Evolutionary conservation across 768 basidiomycete species (phyloP), one percentile per base, ranked within the genome.

Genomic region (Tulasnella sp.): DNA sequence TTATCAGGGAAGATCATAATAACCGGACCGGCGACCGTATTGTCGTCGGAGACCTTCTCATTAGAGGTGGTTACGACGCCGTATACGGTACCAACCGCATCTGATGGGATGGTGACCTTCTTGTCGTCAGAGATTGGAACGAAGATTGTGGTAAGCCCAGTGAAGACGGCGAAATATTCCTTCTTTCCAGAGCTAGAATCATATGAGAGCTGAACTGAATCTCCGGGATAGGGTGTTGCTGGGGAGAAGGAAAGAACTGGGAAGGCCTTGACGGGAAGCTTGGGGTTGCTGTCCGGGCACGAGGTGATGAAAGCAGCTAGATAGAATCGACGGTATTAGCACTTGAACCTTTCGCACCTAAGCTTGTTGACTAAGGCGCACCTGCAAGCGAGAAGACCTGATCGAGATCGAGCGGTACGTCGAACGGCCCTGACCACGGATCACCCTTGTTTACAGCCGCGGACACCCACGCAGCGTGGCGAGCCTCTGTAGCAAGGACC

Each of bases 401-500:
- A 81, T 76, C 80, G 83, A 87, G 85, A 81, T 78, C 83, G 39
- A 86, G 83, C 74, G 82, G 83, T 79, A 83, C 90, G 82, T 91
- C 90, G 81, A 90, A 89, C 9, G 90, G 84, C 4, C 87, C 86
- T 73, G 87, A 88, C 90, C 90, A 92, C 0, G 89, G 85, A 35
- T 83, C 83, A 29, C 83, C 83, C 73, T 87, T 85, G 79, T 84
- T 83, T 55, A 89, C 86, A 20, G 88, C 86, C 1, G 87, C 86
- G 79, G 86, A 85, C 46, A 92, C 83, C 90, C 90, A 92, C 1
- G 87, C 84, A n/a, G 89, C 86, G 77, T 92, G 91, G 44, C 90
- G 87, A 32, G 90, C 87, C 82, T 92, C 90, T 74, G 87, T 88
- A n/a, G 89, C 84, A 70, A 92, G 85, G 80, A 93, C 91, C n/a